A percentile compares a stretch with the other conserved stretches of the same genome.
These are phyloP conservation scores for Penicillium sp. DNA, from an alignment of 2,329 filamentous ascomycete genomes.

Conservation along the genomic window DNA sequence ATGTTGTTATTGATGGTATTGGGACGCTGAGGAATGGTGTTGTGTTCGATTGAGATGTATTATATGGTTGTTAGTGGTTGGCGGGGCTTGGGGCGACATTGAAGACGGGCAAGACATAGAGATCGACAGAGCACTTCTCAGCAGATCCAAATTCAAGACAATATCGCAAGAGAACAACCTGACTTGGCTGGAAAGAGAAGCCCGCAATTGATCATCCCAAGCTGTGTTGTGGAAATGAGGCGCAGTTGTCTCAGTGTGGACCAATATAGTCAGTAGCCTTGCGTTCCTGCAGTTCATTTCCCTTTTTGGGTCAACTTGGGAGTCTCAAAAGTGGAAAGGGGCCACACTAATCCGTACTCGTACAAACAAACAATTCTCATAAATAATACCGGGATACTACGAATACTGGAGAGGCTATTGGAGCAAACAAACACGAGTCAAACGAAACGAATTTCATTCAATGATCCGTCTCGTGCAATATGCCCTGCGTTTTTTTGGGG, in stretches of 20 bases:
- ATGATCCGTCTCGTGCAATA: background rate
- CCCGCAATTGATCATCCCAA: background rate
- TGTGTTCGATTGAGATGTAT: conserved; percentile 21
- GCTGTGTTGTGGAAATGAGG: background rate
- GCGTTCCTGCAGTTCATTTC: background rate
- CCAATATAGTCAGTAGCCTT: conserved; percentile 1
- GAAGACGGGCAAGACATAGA: background rate
- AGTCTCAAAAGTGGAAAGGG: background rate
- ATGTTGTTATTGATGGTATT: conserved; percentile 42
- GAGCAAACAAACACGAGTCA: background rate
- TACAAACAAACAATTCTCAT: background rate
- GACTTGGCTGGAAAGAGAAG: background rate
- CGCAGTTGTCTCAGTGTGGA: conserved; percentile 8
- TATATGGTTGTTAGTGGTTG: background rate
- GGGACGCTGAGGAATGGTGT: conserved; percentile 44
- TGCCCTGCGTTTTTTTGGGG: background rate
- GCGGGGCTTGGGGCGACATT: background rate
- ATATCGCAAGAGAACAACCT: too few species aligned
- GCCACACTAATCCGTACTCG: background rate
- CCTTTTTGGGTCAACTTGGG: background rate
- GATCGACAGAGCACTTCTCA: background rate
- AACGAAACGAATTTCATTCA: conserved; percentile 2
- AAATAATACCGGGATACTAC: background rate
- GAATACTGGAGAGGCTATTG: background rate
- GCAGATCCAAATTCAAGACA: background rate